These are phyloP conservation scores for Leucosporidium scottii DNA, from an alignment of 768 basidiomycete species.

Conservation along the genomic window DNA sequence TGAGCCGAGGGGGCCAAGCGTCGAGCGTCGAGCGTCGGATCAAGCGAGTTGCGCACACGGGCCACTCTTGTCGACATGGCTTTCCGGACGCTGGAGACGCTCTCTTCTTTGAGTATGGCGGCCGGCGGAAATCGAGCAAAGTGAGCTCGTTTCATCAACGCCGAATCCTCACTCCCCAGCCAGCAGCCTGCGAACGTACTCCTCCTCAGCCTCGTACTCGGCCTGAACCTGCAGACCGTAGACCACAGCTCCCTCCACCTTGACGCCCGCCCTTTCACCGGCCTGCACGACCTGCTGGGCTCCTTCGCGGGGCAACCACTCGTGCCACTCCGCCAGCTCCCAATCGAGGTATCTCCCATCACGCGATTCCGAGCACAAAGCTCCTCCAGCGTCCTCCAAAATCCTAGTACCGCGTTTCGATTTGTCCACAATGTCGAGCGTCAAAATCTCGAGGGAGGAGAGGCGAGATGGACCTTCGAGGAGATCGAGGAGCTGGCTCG, in stretches of 20 bases:
- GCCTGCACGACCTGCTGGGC: neutral
- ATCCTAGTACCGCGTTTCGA: neutral
- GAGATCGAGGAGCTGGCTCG: neutral
- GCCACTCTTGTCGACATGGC: no score
- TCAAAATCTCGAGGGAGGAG: neutral
- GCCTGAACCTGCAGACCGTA: neutral
- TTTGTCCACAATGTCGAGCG: neutral
- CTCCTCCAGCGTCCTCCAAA: neutral
- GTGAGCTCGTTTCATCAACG: no score
- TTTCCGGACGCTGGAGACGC: no score
- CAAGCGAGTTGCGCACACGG: no score
- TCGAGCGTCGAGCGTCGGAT: no score
- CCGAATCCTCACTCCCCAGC: no score
- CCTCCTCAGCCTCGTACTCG: neutral
- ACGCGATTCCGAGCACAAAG: neutral
- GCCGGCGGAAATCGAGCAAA: no score
- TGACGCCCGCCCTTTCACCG: neutral
- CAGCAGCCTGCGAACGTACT: no score
- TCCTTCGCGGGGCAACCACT: neutral
- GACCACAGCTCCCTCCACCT: neutral
- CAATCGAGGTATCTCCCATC: neutral
- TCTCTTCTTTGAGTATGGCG: no score
- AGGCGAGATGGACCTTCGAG: neutral
- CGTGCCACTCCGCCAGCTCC: neutral
- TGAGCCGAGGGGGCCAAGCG: no score